Conservation (phyloP, 768 basidiomycete species). For the Phylloporus sp. region DNA sequence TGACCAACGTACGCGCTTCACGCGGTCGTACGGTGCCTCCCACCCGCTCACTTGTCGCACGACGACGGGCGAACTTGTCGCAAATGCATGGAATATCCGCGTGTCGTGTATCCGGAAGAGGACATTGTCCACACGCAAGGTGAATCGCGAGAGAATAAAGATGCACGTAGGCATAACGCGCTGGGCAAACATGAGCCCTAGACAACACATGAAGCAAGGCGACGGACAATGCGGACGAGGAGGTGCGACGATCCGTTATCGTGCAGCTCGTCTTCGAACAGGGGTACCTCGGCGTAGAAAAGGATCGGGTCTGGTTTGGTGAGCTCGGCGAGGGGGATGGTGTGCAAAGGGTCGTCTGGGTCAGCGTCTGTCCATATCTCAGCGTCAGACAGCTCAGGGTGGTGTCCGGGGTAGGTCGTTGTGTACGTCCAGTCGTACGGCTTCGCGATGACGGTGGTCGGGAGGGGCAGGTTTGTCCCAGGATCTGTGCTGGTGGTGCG, state of each 20-base stretch:
- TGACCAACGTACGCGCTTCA: constrained; percentile 59
- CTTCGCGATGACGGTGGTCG: constrained; percentile 70
- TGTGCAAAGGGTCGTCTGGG: constrained; percentile 50
- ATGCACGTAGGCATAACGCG: constrained; percentile 96
- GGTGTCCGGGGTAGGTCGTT: constrained; percentile 75
- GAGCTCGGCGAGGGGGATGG: constrained; percentile 81
- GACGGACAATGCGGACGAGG: constrained; percentile 81
- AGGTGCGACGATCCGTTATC: constrained; percentile 91
- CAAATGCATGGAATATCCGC: constrained; percentile 83
- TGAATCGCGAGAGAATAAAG: constrained; percentile 87
- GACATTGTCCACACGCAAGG: constrained; percentile 92
- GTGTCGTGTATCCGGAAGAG: constrained; percentile 90
- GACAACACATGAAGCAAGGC: neutral
- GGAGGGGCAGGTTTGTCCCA: constrained; percentile 60
- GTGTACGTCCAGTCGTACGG: constrained; percentile 99
- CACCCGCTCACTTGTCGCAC: constrained; percentile 84
- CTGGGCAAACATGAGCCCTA: constrained; percentile 37
- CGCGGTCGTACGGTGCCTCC: constrained; percentile 82
- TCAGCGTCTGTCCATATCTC: constrained; percentile 53
- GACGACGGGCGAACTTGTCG: constrained; percentile 53
- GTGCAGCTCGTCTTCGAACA: constrained; percentile 96
- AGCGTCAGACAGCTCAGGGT: constrained; percentile 13
- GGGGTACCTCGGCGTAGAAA: constrained; percentile 93
- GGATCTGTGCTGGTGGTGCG: constrained; percentile 59
- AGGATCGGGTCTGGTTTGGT: constrained; percentile 91